Percentiles rank a stretch among this genome's conserved stretches.
These are phyloP conservation scores for Myxozyma mucilagina DNA, from an alignment of 805 yeast genomes.

Conservation along the genomic window DNA sequence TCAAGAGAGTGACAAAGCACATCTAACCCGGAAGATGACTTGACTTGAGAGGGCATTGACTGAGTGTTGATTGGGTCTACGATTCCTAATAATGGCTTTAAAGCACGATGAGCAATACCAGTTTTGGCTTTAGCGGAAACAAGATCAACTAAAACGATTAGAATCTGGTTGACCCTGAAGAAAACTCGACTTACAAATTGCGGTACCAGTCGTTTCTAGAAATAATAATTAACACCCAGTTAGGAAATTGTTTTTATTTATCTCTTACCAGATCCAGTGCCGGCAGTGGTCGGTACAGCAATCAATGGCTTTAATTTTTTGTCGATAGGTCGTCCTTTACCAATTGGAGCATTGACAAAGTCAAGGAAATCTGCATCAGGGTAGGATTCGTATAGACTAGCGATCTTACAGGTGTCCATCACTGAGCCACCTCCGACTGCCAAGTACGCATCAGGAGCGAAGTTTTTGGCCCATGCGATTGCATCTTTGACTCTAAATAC, in stretches of 20 bases:
- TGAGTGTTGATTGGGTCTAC: slow-evolving; percentile 47
- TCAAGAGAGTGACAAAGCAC: slow-evolving; percentile 50
- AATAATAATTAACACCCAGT: no score
- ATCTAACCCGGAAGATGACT: slow-evolving; percentile 48
- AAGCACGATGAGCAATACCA: slow-evolving; percentile 47
- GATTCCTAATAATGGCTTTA: slow-evolving; percentile 47
- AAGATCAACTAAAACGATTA: slow-evolving; percentile 38
- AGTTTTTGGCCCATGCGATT: slow-evolving; percentile 42
- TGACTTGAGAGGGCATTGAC: slow-evolving; percentile 46
- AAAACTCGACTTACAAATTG: slow-evolving; percentile 38
- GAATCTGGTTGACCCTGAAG: neutral
- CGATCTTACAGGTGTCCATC: slow-evolving; percentile 50
- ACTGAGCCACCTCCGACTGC: slow-evolving; percentile 53
- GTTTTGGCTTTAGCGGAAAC: slow-evolving; percentile 45
- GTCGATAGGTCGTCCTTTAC: slow-evolving; percentile 43
- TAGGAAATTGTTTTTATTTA: neutral
- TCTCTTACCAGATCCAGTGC: slow-evolving; percentile 44
- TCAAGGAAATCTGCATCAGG: slow-evolving; percentile 46
- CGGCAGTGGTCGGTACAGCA: slow-evolving; percentile 51
- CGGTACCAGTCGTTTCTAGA: slow-evolving; percentile 48
- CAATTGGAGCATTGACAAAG: slow-evolving; percentile 48
- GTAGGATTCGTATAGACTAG: slow-evolving; percentile 46
- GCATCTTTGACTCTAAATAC: slow-evolving; percentile 42
- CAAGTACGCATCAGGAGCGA: slow-evolving; percentile 44
- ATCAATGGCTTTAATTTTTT: slow-evolving; percentile 43